phyloP scores from a whole-genome alignment of 257 asterid species.

The Parsonsia alboflavescens region DNA sequence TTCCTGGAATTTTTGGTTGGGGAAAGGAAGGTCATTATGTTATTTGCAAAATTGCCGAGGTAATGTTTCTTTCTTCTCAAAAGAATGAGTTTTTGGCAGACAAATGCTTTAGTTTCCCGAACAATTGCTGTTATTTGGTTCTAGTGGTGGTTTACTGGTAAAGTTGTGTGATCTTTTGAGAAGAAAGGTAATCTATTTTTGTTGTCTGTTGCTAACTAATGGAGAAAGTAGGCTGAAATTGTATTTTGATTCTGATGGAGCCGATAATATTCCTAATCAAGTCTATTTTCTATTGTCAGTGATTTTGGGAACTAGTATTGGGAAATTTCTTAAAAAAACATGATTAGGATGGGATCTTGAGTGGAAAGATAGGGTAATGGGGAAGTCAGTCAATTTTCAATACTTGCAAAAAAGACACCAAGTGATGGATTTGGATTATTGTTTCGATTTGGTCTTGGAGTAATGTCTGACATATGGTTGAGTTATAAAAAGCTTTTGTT shows the following conservation, averaged over 20 bases:
- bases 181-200: no score
- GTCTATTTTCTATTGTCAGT: background rate
- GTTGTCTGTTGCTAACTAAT: background rate
- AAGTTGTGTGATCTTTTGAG: background rate
- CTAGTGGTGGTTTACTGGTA: background rate
- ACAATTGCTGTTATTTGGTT: background rate
- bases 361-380: background rate
- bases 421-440: background rate
- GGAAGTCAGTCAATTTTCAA: background rate
- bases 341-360: background rate
- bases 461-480: no score
- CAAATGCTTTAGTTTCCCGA: background rate
- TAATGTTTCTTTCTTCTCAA: conserved; percentile 10
- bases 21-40: conserved; percentile 83
- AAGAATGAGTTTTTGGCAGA: background rate
- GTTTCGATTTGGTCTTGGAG: no score
- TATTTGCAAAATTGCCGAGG: conserved; percentile 87
- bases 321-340: background rate
- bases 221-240: background rate
- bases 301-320: background rate
- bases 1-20: conserved; percentile 53
- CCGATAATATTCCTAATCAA: background rate
- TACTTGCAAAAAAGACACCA: background rate
- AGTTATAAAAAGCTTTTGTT: background rate
- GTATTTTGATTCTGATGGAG: background rate